Base-by-base conservation (phyloP, 306 rosid species). In the Adenanthera pavonina region DNA sequence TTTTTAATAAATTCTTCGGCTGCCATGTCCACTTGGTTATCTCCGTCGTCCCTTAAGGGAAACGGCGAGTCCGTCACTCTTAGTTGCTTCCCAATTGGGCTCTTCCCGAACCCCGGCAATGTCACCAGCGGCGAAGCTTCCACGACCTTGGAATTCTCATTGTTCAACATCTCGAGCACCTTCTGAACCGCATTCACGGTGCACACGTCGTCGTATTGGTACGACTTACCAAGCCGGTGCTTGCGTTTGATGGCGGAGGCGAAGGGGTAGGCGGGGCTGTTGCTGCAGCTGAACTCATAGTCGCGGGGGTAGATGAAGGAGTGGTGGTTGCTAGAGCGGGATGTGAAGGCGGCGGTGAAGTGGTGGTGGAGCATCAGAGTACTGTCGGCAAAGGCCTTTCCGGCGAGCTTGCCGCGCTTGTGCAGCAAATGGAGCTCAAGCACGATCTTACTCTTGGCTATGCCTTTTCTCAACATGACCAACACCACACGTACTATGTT, bases 211-310 rank as follows among this genome's bases (percentile, higher is more conserved):
- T 87, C 89, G 81, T 72, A 77, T 8, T 78, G 81, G 72, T 75
- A 53, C 0, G 87, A 64, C 36, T 88, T 87, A 12, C 40, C 17
- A 8, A 67, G 77, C 76, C 33, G 65, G 73, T 86, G 78, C 10
- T 80, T 77, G 62, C 87, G 85, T 67, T 89, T 90, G 59, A 49
- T 47, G 88, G 80, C 62, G 47, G 74, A 80, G 46, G n/a, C 40
- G 40, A 87, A 82, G 30, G 83, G 89, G 12, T 77, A n/a, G 17
- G 92, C 91, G 5, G 99, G 99, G 85, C 88, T 90, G 79, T 92
- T 93, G 80, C 92, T 93, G 89, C 99, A 95, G 86, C 99, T 95
- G 89, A 95, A 95, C 74, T 95, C 97, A 61, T 95, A 95, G 17
- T 95, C 98, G 1, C 88, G 86, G 0, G 97, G 92, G 0, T 92